These are phyloP conservation scores for Blechomonas ayalai DNA, from an alignment of 208 protist species.

Conservation along the genomic window DNA sequence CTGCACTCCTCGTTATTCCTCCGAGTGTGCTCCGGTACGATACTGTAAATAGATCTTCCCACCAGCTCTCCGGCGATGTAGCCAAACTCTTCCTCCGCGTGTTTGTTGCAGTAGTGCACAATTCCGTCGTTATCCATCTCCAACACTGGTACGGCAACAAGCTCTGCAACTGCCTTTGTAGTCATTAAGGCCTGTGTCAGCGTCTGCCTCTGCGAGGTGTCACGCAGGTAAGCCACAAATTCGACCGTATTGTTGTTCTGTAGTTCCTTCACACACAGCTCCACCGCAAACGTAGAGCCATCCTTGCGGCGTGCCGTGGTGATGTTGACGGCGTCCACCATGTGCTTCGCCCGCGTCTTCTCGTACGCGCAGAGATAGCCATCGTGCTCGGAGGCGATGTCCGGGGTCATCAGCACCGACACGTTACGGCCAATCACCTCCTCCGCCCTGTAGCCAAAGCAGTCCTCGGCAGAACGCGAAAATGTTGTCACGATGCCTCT, in stretches of 20 bases:
- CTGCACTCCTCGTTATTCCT: too few relatives aligned
- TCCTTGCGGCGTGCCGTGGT: slow-evolving; percentile 9
- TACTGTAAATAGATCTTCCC: too few relatives aligned
- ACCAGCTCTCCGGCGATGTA: slow-evolving; percentile 2
- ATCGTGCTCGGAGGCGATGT: slow-evolving; percentile 13
- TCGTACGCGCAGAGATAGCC: slow-evolving; percentile 14
- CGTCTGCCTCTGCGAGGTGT: slow-evolving; percentile 2
- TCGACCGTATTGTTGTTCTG: background rate
- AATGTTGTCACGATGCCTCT: slow-evolving; percentile 12
- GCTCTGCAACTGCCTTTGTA: background rate
- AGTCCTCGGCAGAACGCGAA: slow-evolving; percentile 9
- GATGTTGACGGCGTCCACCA: slow-evolving; percentile 3
- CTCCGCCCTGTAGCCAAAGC: slow-evolving; percentile 9
- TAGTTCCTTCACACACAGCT: slow-evolving; percentile 14
- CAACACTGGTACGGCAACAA: slow-evolving; percentile 2
- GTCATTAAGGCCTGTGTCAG: slow-evolving; percentile 6
- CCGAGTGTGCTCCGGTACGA: too few relatives aligned
- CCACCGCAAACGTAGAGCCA: slow-evolving; percentile 7
- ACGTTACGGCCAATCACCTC: slow-evolving; percentile 21
- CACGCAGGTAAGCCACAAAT: slow-evolving; percentile 14
- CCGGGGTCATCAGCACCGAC: slow-evolving; percentile 10
- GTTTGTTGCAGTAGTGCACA: slow-evolving; percentile 6
- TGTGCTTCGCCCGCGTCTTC: slow-evolving; percentile 11
- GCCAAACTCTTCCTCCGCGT: slow-evolving; percentile 10
- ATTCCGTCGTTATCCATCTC: slow-evolving; percentile 10